These are phyloP conservation scores for Dryas alaskensis DNA, from an alignment of 306 rosid species.

Conservation along the genomic window DNA sequence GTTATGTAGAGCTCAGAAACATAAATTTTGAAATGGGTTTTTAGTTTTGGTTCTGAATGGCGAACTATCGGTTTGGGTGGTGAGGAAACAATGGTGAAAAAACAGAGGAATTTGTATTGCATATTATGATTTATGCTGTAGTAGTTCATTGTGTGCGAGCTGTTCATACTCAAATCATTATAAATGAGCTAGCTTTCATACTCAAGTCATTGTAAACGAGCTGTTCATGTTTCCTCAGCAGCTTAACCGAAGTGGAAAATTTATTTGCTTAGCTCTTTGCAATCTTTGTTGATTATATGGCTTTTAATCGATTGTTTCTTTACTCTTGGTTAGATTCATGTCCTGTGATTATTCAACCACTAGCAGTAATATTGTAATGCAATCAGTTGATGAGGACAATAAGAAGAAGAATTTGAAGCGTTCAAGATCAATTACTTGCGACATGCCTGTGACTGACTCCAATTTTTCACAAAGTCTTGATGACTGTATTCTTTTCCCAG, in stretches of 20 bases:
- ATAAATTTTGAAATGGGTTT: neutral
- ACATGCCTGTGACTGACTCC: conserved; percentile 77
- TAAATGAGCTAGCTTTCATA: neutral
- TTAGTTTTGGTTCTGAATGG: neutral
- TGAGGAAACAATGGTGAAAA: neutral
- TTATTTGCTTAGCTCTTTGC: neutral
- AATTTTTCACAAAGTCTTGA: conserved; percentile 49
- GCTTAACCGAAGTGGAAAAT: too few relatives aligned
- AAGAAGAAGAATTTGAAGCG: conserved; percentile 67
- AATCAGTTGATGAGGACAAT: conserved; percentile 57
- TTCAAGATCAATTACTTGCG: conserved; percentile 42
- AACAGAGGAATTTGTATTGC: neutral
- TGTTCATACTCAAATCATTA: neutral
- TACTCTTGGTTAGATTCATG: conserved; percentile 20
- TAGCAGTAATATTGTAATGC: conserved; percentile 52
- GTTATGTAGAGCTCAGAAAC: neutral
- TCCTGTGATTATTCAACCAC: conserved; percentile 32
- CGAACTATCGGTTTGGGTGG: neutral
- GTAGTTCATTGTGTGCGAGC: too few relatives aligned
- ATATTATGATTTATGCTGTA: too few relatives aligned
- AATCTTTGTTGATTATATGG: conserved; percentile 1
- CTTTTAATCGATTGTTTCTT: neutral
- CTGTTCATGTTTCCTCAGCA: neutral
- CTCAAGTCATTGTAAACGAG: too few relatives aligned
- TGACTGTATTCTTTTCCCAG: conserved; percentile 52